A percentile compares a stretch with the other conserved stretches of the same genome.
phyloP scores from a whole-genome alignment of 192 early-diverging fungal genomes.

The Phlyctochytrium bullatum region DNA sequence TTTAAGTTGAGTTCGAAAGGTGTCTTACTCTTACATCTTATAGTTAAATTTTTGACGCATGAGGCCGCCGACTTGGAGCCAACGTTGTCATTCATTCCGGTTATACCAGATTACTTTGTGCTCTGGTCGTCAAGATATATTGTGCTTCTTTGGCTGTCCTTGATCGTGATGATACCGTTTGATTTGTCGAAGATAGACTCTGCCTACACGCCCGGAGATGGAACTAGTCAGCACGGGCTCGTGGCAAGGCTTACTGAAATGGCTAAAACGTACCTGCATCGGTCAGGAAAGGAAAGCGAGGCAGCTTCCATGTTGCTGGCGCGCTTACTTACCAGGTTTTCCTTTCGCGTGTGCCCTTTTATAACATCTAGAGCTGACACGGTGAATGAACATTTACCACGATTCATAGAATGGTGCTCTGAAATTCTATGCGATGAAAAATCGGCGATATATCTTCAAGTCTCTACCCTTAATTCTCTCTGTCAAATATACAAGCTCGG shows the following conservation, averaged over 20 bases:
- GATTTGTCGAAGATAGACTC: slow-evolving; percentile 87
- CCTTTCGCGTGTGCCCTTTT: not conserved
- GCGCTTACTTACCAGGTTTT: slow-evolving; percentile 73
- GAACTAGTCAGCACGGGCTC: slow-evolving; percentile 32
- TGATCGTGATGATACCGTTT: slow-evolving; percentile 96
- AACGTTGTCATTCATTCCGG: slow-evolving; percentile 63
- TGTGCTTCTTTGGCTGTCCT: slow-evolving; percentile 86
- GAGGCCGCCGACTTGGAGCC: slow-evolving; percentile 88
- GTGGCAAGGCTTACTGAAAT: slow-evolving; percentile 67
- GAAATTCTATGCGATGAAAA: slow-evolving; percentile 14
- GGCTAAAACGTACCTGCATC: slow-evolving; percentile 64
- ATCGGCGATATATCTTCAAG: not conserved
- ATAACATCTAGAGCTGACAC: slow-evolving; percentile 61
- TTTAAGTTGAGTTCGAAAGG: slow-evolving; percentile 29
- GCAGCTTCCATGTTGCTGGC: slow-evolving; percentile 79
- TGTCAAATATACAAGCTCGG: slow-evolving; percentile 69
- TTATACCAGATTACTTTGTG: slow-evolving; percentile 15
- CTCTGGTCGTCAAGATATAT: slow-evolving; percentile 82
- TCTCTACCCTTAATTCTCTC: slow-evolving; percentile 63
- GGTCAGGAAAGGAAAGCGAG: slow-evolving; percentile 84
- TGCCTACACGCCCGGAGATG: slow-evolving; percentile 29
- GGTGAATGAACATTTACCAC: slow-evolving; percentile 50
- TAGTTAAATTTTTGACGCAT: slow-evolving; percentile 89
- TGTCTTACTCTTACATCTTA: not conserved
- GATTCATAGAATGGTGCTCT: slow-evolving; percentile 73